Evolutionary conservation across 164 flowering plant genomes (phyloP).

Genomic region (Macadamia tetraphylla): DNA sequence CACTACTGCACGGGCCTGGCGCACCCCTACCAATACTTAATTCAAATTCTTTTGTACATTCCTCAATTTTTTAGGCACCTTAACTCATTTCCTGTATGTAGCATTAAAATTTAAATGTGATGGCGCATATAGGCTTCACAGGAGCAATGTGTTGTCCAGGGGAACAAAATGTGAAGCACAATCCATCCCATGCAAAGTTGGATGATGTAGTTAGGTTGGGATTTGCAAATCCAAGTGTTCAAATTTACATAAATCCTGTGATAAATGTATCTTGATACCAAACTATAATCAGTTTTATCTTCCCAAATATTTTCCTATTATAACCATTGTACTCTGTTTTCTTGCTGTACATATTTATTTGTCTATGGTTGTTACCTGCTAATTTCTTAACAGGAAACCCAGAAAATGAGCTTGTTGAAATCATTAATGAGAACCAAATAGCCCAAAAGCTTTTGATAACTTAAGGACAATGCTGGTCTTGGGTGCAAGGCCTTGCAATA

Average conservation of each 20-base stretch:
- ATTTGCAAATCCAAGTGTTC: neutral
- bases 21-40: too few species aligned
- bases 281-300: neutral
- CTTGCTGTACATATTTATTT: neutral
- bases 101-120: too few species aligned
- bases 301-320: neutral
- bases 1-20: too few species aligned
- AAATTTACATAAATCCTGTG: neutral
- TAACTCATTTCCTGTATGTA: neutral
- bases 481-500: slow-evolving; percentile 90
- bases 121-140: neutral
- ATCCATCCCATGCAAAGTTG: too few species aligned
- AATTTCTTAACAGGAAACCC: slow-evolving; percentile 53
- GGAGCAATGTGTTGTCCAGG: neutral
- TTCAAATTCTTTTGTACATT: neutral
- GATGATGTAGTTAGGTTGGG: neutral
- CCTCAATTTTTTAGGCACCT: neutral
- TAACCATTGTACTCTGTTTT: neutral
- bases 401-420: slow-evolving; percentile 63
- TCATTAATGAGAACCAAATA: slow-evolving; percentile 68
- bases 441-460: slow-evolving; percentile 41
- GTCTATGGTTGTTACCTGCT: neutral
- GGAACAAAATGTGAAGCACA: too few species aligned
- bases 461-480: slow-evolving; percentile 61
- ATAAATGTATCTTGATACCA: neutral